Conservation (phyloP, 2,329 filamentous ascomycete genomes). For the Anthostomella pinea region DNA sequence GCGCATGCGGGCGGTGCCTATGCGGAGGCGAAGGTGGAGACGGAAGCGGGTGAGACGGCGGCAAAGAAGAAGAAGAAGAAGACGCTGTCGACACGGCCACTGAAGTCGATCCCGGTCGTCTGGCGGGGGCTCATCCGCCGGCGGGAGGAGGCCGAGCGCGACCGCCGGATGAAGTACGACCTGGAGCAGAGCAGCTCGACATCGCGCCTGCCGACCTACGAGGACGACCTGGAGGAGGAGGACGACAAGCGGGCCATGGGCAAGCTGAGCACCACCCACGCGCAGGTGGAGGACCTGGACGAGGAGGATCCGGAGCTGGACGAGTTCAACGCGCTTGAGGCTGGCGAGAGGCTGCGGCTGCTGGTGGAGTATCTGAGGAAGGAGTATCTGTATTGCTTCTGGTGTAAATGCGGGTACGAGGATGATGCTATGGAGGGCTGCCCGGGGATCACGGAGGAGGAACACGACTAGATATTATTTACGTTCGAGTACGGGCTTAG, state of each 20-base stretch:
- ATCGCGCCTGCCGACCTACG: slow-evolving; percentile 60
- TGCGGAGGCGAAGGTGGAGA: slow-evolving; percentile 17
- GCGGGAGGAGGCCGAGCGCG: slow-evolving; percentile 67
- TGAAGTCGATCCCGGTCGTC: slow-evolving; percentile 70
- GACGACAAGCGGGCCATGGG: slow-evolving; percentile 71
- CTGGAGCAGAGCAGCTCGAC: slow-evolving; percentile 64
- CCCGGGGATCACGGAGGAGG: slow-evolving; percentile 83
- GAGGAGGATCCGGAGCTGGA: slow-evolving; percentile 79
- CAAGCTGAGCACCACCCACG: slow-evolving; percentile 51
- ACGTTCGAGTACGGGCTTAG: no score
- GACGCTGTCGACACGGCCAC: slow-evolving; percentile 45
- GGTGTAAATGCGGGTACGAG: slow-evolving; percentile 85
- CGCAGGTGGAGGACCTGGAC: slow-evolving; percentile 66
- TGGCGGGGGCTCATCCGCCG: slow-evolving; percentile 73
- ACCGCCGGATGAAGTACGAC: slow-evolving; percentile 62
- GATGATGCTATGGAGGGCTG: slow-evolving; percentile 79
- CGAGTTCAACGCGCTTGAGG: slow-evolving; percentile 69
- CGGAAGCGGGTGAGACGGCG: slow-evolving; percentile 17
- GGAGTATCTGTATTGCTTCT: slow-evolving; percentile 84
- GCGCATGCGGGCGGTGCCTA: slow-evolving; percentile 14
- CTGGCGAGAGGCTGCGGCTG: slow-evolving; percentile 62
- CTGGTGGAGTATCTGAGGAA: slow-evolving; percentile 69
- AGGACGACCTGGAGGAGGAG: slow-evolving; percentile 66
- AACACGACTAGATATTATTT: slow-evolving; percentile 66
- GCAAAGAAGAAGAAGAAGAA: slow-evolving; percentile 34